Conservation (phyloP, 495 filamentous ascomycete species). For the Podospora appendiculata region DNA sequence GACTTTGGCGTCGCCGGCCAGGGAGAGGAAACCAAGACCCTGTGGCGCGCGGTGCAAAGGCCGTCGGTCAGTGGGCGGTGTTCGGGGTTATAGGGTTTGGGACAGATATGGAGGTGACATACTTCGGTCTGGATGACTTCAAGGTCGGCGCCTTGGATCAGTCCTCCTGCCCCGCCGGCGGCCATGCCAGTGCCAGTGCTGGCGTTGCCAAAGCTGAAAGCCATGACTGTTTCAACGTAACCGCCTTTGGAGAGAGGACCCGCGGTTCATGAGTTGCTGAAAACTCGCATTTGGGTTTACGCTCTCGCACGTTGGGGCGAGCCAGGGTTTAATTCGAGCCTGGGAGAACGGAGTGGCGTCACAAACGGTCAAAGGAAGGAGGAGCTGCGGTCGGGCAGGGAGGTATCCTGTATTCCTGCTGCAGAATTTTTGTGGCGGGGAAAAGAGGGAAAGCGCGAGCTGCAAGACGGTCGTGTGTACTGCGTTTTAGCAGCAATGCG, state of each 20-base stretch:
- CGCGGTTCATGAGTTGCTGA: constrained; percentile 13
- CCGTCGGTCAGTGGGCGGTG: no score
- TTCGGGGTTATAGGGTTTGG: no score
- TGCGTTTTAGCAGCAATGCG: not conserved
- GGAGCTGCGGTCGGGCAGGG: not conserved
- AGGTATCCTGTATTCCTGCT: not conserved
- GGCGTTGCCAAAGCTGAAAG: constrained; percentile 50
- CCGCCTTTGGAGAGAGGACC: constrained; percentile 17
- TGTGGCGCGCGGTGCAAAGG: constrained; percentile 18
- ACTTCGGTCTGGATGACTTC: constrained; percentile 49
- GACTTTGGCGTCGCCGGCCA: constrained; percentile 75
- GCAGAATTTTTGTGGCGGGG: not conserved
- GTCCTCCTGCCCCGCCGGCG: constrained; percentile 26
- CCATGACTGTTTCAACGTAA: constrained; percentile 45
- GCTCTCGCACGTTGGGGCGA: not conserved
- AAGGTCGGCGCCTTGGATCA: constrained; percentile 48
- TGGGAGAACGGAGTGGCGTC: not conserved
- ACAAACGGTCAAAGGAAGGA: not conserved
- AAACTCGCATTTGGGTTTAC: constrained; percentile 10
- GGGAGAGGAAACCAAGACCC: constrained; percentile 75
- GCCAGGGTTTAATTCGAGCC: not conserved
- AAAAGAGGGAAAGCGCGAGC: not conserved
- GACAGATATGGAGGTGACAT: not conserved
- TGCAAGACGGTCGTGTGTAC: no score
- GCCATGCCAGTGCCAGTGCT: constrained; percentile 17